Base-by-base conservation (phyloP, 345 rosid species). In the Eucalyptus tenuipes region DNA sequence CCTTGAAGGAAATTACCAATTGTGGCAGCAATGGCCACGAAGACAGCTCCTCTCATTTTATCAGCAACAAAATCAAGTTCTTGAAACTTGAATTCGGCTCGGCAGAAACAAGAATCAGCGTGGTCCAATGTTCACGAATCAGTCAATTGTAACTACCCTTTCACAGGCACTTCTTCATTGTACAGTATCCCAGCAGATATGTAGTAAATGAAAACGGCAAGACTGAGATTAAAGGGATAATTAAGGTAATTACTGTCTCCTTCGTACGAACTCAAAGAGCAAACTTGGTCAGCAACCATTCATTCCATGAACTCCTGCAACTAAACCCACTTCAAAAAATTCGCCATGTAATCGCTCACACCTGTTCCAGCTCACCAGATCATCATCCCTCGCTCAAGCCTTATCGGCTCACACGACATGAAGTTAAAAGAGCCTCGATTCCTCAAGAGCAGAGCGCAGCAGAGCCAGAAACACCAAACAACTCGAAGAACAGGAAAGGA, bases 1-100 rank as follows among this genome's bases (percentile, higher is more conserved):
- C 99, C 99, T 92, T 97, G 99, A 87, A 98, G 94, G 93, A 98
- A 97, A 94, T 96, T 98, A 87, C 99, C 99, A 87, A 98, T 88
- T 27, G 98, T 90, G 53, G 99, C 99, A 55, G 95, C 96, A 92
- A 98, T 93, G 91, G 99, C 99, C 87, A 97, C 99, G 86, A 95
- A 88, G 44, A 95, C 96, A 88, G 99, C 97, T 91, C 97, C 98
- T 86, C 86, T 95, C 99, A 96, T 96, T 91, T 91, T 91, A 88
- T 87, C n/a, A 14, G 88, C 90, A 13, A 59, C 55, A 18, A 75
- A 71, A 33, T 33, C 49, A 48, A 49, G 57, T 40, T 18, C 89
- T 75, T 44, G 40, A 89, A 71, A 49, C 48, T 79, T 48, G 79
- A 75, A 75, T 40, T 75, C 29, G 29, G 82, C 47, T 75, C 29